Percentiles rank a stretch among this genome's conserved stretches.
Evolutionary conservation across 2,329 filamentous ascomycete species (phyloP).

Genomic region (Sporothrix pallida): DNA sequence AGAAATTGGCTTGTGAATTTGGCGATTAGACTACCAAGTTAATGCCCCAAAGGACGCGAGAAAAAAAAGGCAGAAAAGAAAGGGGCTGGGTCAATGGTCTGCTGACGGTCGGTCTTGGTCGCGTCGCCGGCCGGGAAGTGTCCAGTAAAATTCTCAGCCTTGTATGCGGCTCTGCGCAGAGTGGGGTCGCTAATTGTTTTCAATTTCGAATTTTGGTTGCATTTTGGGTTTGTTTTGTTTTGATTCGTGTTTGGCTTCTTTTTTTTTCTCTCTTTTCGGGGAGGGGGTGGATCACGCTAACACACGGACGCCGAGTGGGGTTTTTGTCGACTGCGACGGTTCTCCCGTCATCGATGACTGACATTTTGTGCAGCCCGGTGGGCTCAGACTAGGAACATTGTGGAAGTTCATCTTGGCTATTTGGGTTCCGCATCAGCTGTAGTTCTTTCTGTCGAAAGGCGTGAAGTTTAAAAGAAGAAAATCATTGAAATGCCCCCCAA

Average conservation of each 20-base stretch:
- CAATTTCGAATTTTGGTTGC: too few relatives aligned
- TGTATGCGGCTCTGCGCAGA: conserved; percentile 15
- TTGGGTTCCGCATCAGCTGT: too few relatives aligned
- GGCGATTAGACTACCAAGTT: not conserved
- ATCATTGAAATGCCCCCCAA: not conserved
- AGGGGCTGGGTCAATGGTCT: conserved; percentile 19
- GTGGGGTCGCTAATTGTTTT: not conserved
- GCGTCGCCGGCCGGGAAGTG: not conserved
- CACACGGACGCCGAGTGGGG: conserved; percentile 12
- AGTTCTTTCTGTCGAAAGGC: too few relatives aligned
- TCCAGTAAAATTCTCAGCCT: conserved; percentile 14
- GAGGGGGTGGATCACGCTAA: not conserved
- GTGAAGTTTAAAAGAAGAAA: too few relatives aligned
- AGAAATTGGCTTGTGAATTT: conserved; percentile 3
- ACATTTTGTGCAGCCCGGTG: not conserved
- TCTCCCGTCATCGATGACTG: not conserved
- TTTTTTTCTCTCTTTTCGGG: not conserved
- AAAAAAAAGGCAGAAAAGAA: not conserved
- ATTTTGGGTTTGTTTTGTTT: not conserved
- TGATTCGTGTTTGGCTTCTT: not conserved
- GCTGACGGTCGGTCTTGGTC: not conserved
- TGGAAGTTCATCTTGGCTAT: not conserved
- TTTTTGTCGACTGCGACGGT: not conserved
- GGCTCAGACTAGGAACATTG: not conserved
- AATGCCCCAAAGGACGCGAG: not conserved